Percentiles rank a stretch among this genome's conserved stretches.
Conservation (phyloP, 1,139 yeast species). For the Candida buenavistaensis region DNA sequence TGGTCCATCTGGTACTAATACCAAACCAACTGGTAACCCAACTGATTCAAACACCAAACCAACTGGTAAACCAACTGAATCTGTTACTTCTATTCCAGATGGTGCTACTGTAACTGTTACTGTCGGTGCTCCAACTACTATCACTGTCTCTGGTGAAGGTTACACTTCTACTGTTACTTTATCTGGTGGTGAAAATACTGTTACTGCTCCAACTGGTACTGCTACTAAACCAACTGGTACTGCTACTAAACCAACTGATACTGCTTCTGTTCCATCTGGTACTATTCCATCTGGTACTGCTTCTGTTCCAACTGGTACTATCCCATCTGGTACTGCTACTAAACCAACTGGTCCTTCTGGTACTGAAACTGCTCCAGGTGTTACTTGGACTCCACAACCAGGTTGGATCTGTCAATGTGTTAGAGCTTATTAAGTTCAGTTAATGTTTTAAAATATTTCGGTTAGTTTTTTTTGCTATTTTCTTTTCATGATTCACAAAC, state of each 20-base stretch:
- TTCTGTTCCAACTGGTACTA: conserved; percentile 2
- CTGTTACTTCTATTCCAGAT: background rate
- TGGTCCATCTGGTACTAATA: background rate
- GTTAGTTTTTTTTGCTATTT: too few relatives aligned
- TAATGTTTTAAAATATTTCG: background rate
- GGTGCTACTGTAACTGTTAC: conserved; percentile 1
- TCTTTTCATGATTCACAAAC: too few relatives aligned
- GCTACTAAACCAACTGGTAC: conserved; percentile 2
- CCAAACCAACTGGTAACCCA: background rate
- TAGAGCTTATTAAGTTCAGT: conserved; percentile 4
- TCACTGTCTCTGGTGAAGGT: conserved; percentile 4
- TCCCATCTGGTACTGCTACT: conserved; percentile 3
- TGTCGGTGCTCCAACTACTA: background rate
- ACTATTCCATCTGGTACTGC: conserved; percentile 1
- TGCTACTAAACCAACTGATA: conserved; percentile 1
- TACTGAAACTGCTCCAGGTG: background rate
- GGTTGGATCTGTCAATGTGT: conserved; percentile 7
- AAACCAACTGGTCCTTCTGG: conserved; percentile 2
- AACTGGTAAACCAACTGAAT: conserved; percentile 1
- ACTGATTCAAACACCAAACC: conserved; percentile 2
- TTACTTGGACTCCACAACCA: conserved; percentile 6
- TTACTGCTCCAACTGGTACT: conserved; percentile 1
- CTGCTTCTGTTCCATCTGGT: conserved; percentile 1
- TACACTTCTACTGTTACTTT: conserved; percentile 3
- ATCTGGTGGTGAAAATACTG: conserved; percentile 1